phyloP scores from a whole-genome alignment of 163 green algal genomes.

The Chlamydomonas reinhardtii region DNA sequence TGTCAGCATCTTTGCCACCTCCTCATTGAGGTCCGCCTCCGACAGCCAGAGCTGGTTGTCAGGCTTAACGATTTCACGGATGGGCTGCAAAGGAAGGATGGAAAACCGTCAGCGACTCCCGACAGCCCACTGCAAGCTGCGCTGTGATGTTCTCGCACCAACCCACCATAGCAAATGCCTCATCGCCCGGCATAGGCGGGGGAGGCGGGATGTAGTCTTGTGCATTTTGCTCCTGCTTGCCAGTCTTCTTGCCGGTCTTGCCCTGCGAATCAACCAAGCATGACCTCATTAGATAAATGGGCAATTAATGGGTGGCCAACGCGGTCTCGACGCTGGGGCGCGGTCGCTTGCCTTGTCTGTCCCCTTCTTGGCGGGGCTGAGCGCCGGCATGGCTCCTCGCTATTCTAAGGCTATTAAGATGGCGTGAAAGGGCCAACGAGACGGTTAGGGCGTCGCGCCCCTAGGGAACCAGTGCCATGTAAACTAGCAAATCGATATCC shows the following conservation, averaged over 20 bases:
- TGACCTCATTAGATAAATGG: background rate
- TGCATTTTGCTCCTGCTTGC: background rate
- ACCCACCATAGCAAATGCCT: slow-evolving; percentile 77
- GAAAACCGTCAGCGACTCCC: background rate
- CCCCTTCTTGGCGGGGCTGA: slow-evolving; percentile 11
- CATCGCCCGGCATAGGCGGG: slow-evolving; percentile 72
- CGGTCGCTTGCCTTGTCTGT: slow-evolving; percentile 16
- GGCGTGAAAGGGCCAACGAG: too few relatives aligned
- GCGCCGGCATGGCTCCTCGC: slow-evolving; percentile 14
- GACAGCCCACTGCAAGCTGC: too few relatives aligned
- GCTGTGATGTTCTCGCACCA: background rate
- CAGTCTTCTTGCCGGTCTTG: slow-evolving; percentile 55
- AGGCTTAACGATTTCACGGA: slow-evolving; percentile 80
- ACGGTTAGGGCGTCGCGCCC: too few relatives aligned
- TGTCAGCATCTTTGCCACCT: slow-evolving; percentile 91
- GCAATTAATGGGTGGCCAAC: background rate
- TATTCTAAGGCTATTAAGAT: background rate
- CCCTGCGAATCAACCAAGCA: slow-evolving; percentile 4
- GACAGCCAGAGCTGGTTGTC: slow-evolving; percentile 84
- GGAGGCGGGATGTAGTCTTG: slow-evolving; percentile 65
- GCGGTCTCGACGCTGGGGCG: background rate
- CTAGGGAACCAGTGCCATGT: too few relatives aligned
- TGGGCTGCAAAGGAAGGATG: slow-evolving; percentile 62
- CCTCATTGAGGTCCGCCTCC: slow-evolving; percentile 84
- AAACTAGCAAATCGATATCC: too few relatives aligned